Percentiles rank a stretch among this genome's conserved stretches.
These are phyloP conservation scores for Carex arenaria DNA, from an alignment of 202 grass and related monocot genomes.

Conservation along the genomic window DNA sequence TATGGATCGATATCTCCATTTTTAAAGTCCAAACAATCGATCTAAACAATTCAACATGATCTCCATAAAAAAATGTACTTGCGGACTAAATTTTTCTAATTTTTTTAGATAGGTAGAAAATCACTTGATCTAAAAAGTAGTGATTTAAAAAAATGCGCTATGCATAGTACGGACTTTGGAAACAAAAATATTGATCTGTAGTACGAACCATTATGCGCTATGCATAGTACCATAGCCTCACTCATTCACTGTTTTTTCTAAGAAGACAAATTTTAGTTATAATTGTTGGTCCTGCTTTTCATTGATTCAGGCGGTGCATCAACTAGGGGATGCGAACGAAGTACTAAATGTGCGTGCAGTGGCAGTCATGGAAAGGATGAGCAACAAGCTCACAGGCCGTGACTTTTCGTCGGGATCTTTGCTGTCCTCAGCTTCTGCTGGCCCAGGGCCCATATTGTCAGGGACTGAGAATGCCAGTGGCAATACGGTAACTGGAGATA, in stretches of 20 bases:
- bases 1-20: too few species aligned
- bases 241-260: not conserved
- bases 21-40: too few species aligned
- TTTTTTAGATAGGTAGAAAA: too few species aligned
- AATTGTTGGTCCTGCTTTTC: not conserved
- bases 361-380: constrained; percentile 97
- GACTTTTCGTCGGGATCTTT: constrained; percentile 62
- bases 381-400: constrained; percentile 87
- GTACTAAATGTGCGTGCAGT: constrained; percentile 95
- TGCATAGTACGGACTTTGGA: too few species aligned
- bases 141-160: too few species aligned
- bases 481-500: constrained; percentile 24
- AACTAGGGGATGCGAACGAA: constrained; percentile 94
- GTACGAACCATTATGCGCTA: too few species aligned
- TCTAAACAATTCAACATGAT: too few species aligned
- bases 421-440: constrained; percentile 21
- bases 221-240: too few species aligned
- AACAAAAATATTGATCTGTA: too few species aligned
- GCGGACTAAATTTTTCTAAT: too few species aligned
- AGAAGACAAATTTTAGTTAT: not conserved
- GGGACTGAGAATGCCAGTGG: constrained; percentile 39
- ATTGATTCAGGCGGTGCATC: constrained; percentile 71
- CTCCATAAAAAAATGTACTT: too few species aligned
- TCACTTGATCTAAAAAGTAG: too few species aligned
- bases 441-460: constrained; percentile 37